phyloP scores from a whole-genome alignment of 192 early-diverging fungal genomes.

The Coemansia sp. region DNA sequence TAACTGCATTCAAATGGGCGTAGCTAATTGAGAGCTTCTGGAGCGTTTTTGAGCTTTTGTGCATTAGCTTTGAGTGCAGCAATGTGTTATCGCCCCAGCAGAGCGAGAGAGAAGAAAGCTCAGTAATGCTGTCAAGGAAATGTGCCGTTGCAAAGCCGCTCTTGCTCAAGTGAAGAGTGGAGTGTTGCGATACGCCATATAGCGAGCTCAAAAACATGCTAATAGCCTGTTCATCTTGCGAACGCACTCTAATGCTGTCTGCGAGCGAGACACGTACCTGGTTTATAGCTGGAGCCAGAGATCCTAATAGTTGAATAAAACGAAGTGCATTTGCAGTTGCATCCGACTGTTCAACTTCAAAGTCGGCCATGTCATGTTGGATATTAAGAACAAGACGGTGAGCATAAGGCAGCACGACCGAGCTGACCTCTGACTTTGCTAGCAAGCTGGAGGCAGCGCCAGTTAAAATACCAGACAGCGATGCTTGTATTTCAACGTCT shows the following conservation, averaged over 20 bases:
- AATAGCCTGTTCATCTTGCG: conserved; percentile 2
- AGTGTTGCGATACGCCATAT: neutral
- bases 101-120: neutral
- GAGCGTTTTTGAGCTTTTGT: conserved; percentile 2
- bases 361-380: neutral
- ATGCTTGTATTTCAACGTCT: neutral
- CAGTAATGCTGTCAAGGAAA: neutral
- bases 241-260: neutral
- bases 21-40: neutral
- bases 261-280: neutral
- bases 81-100: neutral
- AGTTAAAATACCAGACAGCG: neutral
- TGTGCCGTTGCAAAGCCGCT: neutral
- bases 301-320: neutral
- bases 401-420: neutral
- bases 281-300: neutral
- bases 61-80: neutral
- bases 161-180: neutral
- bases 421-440: neutral
- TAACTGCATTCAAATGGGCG: neutral
- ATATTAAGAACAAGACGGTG: neutral
- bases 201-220: neutral
- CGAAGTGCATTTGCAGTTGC: conserved; percentile 1
- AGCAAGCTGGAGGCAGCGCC: neutral
- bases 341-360: neutral